These are phyloP conservation scores for Trichophyton mentagrophytes DNA, from an alignment of 2,329 filamentous ascomycete species.

Conservation along the genomic window DNA sequence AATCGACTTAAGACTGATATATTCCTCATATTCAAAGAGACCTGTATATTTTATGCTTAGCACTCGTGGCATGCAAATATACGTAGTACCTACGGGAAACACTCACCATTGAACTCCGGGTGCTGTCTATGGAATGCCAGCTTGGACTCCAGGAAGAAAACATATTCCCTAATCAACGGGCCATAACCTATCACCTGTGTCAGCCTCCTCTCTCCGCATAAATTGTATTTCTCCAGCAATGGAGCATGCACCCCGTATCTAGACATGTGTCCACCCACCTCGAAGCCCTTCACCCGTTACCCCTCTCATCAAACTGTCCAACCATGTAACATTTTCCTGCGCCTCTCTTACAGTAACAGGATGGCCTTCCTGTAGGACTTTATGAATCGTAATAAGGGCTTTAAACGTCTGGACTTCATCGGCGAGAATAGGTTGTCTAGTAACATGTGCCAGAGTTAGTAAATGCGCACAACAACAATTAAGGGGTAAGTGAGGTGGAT, in stretches of 20 bases:
- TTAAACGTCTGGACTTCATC: constrained; percentile 99
- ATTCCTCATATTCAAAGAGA: constrained; percentile 97
- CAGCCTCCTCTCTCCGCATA: background rate
- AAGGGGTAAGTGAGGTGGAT: background rate
- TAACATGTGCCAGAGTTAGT: background rate
- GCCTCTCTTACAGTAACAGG: constrained; percentile 77
- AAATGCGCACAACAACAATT: background rate
- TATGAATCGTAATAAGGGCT: constrained; percentile 91
- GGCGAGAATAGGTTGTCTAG: constrained; percentile 86
- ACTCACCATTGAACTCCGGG: constrained; percentile 81
- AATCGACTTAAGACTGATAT: constrained; percentile 93
- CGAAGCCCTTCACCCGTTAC: constrained; percentile 71
- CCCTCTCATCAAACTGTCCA: constrained; percentile 80
- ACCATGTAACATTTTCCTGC: constrained; percentile 76
- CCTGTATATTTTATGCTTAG: constrained; percentile 26
- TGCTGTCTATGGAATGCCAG: constrained; percentile 93
- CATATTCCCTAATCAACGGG: constrained; percentile 89
- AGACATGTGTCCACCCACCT: constrained; percentile 36
- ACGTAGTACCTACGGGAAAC: background rate
- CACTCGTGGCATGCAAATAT: background rate
- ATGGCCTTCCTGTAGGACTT: constrained; percentile 93
- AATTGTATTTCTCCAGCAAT: constrained; percentile 2
- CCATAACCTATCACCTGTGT: constrained; percentile 51
- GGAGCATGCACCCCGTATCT: constrained; percentile 6
- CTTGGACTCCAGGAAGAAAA: constrained; percentile 88